Evolutionary conservation across 345 rosid genomes (phyloP).

Genomic region (Gossypioides kirkii): DNA sequence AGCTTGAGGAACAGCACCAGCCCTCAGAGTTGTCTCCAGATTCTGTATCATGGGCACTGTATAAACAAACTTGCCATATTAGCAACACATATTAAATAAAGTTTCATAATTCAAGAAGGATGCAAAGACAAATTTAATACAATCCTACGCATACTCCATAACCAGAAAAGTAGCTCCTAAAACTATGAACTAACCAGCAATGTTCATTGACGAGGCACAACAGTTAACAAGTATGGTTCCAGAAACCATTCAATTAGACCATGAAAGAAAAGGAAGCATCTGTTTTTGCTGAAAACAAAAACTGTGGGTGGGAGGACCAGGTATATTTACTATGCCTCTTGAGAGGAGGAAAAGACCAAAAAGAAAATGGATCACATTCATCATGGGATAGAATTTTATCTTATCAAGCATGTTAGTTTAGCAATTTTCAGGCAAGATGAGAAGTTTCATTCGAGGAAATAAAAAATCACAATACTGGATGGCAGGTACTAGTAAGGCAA

Average conservation of each 20-base stretch:
- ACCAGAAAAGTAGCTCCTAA: background rate
- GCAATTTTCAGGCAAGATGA: background rate
- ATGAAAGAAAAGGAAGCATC: background rate
- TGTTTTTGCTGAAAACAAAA: background rate
- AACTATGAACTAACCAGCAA: background rate
- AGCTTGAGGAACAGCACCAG: slow-evolving; percentile 83
- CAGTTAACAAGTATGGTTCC: background rate
- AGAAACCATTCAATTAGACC: background rate
- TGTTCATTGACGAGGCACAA: background rate
- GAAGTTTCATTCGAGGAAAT: background rate
- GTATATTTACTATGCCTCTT: no score
- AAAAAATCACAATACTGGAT: background rate
- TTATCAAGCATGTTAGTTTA: background rate
- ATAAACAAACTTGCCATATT: slow-evolving; percentile 5
- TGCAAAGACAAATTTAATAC: background rate
- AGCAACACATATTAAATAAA: background rate
- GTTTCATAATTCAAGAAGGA: background rate
- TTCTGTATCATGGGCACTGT: slow-evolving; percentile 97
- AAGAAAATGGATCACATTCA: background rate
- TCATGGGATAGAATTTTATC: background rate
- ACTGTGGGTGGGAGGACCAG: background rate
- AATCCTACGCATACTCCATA: background rate
- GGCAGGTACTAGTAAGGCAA: background rate
- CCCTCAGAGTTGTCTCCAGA: slow-evolving; percentile 65
- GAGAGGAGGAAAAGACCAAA: background rate